Percentiles rank a stretch among this genome's conserved stretches.
Conservation (phyloP, 129 eudicot genomes). For the Tagetes patula region DNA sequence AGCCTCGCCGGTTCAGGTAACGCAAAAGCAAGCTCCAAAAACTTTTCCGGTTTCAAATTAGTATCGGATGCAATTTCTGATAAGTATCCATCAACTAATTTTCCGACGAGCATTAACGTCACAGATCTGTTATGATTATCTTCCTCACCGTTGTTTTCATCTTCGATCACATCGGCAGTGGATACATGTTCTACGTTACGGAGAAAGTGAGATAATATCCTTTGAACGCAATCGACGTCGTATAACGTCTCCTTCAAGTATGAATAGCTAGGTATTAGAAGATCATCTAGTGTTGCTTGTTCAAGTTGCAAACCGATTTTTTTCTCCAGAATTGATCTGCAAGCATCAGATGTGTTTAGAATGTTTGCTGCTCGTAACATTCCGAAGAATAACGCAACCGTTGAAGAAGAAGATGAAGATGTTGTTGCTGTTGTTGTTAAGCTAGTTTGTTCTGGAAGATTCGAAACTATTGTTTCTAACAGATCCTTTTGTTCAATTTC, state of each 20-base stretch:
- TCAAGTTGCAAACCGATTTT: slow-evolving; percentile 80
- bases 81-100: slow-evolving; percentile 82
- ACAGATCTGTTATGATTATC: slow-evolving; percentile 45
- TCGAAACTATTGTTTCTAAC: slow-evolving; percentile 51
- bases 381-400: slow-evolving; percentile 56
- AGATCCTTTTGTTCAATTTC: slow-evolving; percentile 78
- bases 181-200: slow-evolving; percentile 39
- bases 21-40: slow-evolving; percentile 56
- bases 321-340: slow-evolving; percentile 55
- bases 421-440: not conserved
- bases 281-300: slow-evolving; percentile 80
- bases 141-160: slow-evolving; percentile 37
- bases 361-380: slow-evolving; percentile 71
- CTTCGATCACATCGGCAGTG: slow-evolving; percentile 12
- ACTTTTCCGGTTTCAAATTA: slow-evolving; percentile 76
- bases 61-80: slow-evolving; percentile 93
- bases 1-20: slow-evolving; percentile 77
- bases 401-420: slow-evolving; percentile 19
- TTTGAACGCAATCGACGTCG: slow-evolving; percentile 82
- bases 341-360: slow-evolving; percentile 50
- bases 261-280: slow-evolving; percentile 86
- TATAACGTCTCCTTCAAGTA: slow-evolving; percentile 84
- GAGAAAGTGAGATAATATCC: slow-evolving; percentile 65
- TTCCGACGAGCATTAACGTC: slow-evolving; percentile 78
- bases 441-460: slow-evolving; percentile 53